Percentiles rank a stretch among this genome's conserved stretches.
Conservation (phyloP, 805 yeast genomes). For the Saccharomycopsis lassenensis region DNA sequence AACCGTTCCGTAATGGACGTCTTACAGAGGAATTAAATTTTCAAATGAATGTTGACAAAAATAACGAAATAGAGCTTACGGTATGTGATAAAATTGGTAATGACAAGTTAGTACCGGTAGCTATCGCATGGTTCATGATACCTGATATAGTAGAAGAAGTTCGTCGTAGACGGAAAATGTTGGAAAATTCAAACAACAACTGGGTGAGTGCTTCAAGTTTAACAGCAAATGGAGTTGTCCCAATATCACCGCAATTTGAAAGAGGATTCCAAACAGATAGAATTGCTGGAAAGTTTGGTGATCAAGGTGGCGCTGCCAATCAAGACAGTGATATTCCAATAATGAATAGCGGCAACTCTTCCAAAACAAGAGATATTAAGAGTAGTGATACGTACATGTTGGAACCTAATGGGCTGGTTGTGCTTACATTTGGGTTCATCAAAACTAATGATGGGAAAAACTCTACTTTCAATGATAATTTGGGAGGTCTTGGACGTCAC, state of each 20-base stretch:
- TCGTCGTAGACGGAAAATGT: conserved; percentile 77
- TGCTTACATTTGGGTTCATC: conserved; percentile 67
- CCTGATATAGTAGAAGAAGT: conserved; percentile 92
- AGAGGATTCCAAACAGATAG: conserved; percentile 5
- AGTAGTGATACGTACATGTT: conserved; percentile 80
- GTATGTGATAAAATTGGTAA: conserved; percentile 71
- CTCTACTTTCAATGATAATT: conserved; percentile 16
- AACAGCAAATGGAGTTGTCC: conserved; percentile 19
- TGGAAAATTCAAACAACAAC: conserved; percentile 58
- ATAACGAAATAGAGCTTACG: conserved; percentile 82
- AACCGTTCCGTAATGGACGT: conserved; percentile 61
- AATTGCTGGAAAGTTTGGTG: background rate
- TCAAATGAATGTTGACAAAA: conserved; percentile 72
- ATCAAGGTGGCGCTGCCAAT: conserved; percentile 1
- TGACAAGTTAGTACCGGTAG: conserved; percentile 69
- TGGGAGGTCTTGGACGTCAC: conserved; percentile 80
- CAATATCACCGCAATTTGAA: background rate
- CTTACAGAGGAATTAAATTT: conserved; percentile 65
- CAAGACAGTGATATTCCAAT: conserved; percentile 13
- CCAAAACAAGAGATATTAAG: conserved; percentile 25
- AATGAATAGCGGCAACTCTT: conserved; percentile 1
- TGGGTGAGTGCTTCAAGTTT: conserved; percentile 79
- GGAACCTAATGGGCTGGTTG: conserved; percentile 90
- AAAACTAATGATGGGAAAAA: conserved; percentile 34
- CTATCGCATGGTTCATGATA: conserved; percentile 80